phyloP scores from a whole-genome alignment of 2,329 filamentous ascomycete genomes.

The Fusarium guadeloupense region DNA sequence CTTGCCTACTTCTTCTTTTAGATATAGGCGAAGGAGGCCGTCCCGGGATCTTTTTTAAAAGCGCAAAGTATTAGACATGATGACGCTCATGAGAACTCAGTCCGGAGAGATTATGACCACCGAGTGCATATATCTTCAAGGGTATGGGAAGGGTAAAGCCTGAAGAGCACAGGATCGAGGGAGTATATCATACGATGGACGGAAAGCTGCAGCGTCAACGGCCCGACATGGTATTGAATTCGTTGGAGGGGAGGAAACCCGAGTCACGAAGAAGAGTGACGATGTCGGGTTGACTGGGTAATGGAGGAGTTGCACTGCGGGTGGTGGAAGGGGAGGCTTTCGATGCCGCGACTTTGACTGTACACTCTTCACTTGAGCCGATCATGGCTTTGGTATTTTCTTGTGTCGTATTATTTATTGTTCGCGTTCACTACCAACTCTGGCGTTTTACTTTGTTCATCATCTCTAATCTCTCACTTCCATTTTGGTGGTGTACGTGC shows the following conservation, averaged over 20 bases:
- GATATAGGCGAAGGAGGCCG: conserved; percentile 34
- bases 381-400: conserved; percentile 34
- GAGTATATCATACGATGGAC: conserved; percentile 25
- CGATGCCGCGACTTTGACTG: conserved; percentile 34
- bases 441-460: conserved; percentile 28
- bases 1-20: conserved; percentile 97
- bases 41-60: conserved; percentile 13
- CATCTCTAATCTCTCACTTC: conserved; percentile 2
- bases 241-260: not conserved
- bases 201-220: conserved; percentile 13
- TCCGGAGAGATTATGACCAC: conserved; percentile 18
- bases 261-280: not conserved
- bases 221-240: conserved; percentile 6
- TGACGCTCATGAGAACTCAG: conserved; percentile 31
- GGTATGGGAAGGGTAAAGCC: conserved; percentile 13
- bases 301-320: not conserved
- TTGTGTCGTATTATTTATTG: conserved; percentile 32
- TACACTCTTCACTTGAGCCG: conserved; percentile 40
- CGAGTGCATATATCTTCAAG: conserved; percentile 25
- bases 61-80: conserved; percentile 33
- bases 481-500: not conserved
- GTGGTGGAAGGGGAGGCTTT: conserved; percentile 18
- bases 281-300: not conserved
- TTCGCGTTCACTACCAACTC: conserved; percentile 35
- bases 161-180: conserved; percentile 24